Percentiles rank a stretch among this genome's conserved stretches.
Conservation (phyloP, 495 filamentous ascomycete genomes). For the Ascobolus immersus region DNA sequence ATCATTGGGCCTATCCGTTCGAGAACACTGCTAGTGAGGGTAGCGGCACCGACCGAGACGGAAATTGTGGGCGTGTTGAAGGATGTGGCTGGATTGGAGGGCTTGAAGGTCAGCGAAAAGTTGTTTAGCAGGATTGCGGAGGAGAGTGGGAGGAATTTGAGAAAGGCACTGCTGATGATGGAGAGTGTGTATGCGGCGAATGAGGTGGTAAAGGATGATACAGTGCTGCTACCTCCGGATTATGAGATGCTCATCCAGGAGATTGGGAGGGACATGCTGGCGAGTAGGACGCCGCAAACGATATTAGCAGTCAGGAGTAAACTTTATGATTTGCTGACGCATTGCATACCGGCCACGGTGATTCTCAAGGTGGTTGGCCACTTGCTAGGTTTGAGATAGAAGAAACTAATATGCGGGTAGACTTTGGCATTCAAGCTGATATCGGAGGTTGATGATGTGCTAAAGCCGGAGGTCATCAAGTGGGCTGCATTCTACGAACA, state of each 20-base stretch:
- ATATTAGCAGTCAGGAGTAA: constrained; percentile 72
- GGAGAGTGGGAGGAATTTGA: constrained; percentile 77
- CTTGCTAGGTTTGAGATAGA: constrained; percentile 2
- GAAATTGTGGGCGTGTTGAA: constrained; percentile 62
- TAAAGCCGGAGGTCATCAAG: constrained; percentile 78
- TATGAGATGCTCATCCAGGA: constrained; percentile 78
- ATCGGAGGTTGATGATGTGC: constrained; percentile 52
- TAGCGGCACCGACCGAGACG: constrained; percentile 61
- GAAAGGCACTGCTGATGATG: constrained; percentile 76
- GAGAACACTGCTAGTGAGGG: constrained; percentile 67
- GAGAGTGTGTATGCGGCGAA: constrained; percentile 93
- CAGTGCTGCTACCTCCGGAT: constrained; percentile 75
- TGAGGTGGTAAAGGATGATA: constrained; percentile 71
- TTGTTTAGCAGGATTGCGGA: constrained; percentile 64
- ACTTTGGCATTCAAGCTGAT: constrained; percentile 81
- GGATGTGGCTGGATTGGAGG: constrained; percentile 49
- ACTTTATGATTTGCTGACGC: constrained; percentile 82
- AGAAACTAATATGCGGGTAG: too few relatives aligned
- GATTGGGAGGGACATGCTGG: constrained; percentile 73
- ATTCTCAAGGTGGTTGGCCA: constrained; percentile 45
- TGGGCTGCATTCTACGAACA: constrained; percentile 97
- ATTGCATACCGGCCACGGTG: constrained; percentile 84
- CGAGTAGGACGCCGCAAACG: constrained; percentile 63
- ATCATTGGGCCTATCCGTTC: constrained; percentile 92
- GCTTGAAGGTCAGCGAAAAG: constrained; percentile 39